These are phyloP conservation scores for Ustilago crameri DNA, from an alignment of 1,284 basidiomycete species.

Conservation along the genomic window DNA sequence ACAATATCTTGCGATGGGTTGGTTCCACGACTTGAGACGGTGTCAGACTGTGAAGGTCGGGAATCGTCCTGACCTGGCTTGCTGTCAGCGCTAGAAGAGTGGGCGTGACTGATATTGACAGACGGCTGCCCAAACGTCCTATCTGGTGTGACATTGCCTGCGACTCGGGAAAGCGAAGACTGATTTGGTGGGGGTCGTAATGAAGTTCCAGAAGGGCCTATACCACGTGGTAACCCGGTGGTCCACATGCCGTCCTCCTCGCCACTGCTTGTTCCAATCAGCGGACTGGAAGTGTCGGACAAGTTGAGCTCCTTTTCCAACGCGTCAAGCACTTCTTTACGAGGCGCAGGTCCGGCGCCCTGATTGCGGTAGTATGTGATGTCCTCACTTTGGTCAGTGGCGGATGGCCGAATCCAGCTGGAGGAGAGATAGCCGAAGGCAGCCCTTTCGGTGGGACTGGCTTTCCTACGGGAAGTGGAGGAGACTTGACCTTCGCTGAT, in stretches of 20 bases:
- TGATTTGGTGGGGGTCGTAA: constrained; percentile 5
- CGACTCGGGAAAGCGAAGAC: neutral
- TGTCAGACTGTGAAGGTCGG: constrained; percentile 22
- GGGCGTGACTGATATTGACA: constrained; percentile 8
- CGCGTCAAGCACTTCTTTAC: constrained; percentile 21
- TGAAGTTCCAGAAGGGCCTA: neutral
- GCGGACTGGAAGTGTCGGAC: constrained; percentile 6
- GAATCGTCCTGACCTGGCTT: constrained; percentile 7
- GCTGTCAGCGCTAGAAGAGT: constrained; percentile 9
- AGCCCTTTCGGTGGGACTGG: constrained; percentile 25
- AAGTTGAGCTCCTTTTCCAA: constrained; percentile 21
- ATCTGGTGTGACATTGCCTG: constrained; percentile 15
- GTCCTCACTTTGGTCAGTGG: constrained; percentile 8
- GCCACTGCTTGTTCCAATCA: neutral
- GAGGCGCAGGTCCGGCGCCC: neutral
- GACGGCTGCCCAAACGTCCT: constrained; percentile 26
- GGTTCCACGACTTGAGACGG: constrained; percentile 27
- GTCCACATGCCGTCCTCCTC: constrained; percentile 18
- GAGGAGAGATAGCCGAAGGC: constrained; percentile 29
- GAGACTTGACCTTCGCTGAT: constrained; percentile 10
- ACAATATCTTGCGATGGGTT: constrained; percentile 14
- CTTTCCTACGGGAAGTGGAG: constrained; percentile 12
- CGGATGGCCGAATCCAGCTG: constrained; percentile 7
- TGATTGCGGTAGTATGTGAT: constrained; percentile 26
- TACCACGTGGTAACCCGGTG: neutral